These are phyloP conservation scores for Coemansia guatemalensis DNA, from an alignment of 192 early-diverging fungal genomes.

Conservation along the genomic window DNA sequence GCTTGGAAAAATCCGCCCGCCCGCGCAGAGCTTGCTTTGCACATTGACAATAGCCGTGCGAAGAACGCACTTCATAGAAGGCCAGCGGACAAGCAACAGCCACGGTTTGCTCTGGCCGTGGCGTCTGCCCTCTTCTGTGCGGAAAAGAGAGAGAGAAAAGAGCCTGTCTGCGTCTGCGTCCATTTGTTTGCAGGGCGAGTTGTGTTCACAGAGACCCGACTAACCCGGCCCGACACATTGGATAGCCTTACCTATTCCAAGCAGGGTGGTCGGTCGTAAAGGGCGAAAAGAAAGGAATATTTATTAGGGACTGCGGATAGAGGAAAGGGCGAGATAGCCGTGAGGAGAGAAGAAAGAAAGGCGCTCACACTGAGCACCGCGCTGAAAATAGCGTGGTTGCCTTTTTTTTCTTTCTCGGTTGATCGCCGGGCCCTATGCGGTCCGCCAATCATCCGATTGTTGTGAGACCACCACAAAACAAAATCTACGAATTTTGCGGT, in stretches of 20 bases:
- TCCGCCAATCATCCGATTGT: constrained; percentile 7
- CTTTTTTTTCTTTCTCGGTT: background rate
- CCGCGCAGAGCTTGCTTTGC: background rate
- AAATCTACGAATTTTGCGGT: background rate
- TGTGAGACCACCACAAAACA: background rate
- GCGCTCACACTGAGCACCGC: background rate
- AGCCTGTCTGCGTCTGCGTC: background rate
- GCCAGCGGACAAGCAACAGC: background rate
- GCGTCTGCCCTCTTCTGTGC: background rate
- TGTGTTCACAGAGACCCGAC: background rate
- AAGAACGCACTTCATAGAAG: background rate
- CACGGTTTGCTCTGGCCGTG: background rate
- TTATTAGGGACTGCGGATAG: constrained; percentile 1
- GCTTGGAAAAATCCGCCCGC: background rate
- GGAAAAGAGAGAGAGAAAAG: background rate
- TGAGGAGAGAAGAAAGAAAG: background rate
- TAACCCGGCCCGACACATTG: background rate
- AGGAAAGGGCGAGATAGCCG: constrained; percentile 3
- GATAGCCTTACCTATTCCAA: background rate
- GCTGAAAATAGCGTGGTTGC: background rate
- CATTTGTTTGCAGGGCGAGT: background rate
- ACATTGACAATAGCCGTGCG: background rate
- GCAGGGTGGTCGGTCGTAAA: background rate
- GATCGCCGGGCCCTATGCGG: constrained; percentile 7
- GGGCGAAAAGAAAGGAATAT: background rate